A percentile compares a stretch with the other conserved stretches of the same genome.
These are phyloP conservation scores for Hortaea werneckii DNA, from an alignment of 2,329 filamentous ascomycete species.

Conservation along the genomic window DNA sequence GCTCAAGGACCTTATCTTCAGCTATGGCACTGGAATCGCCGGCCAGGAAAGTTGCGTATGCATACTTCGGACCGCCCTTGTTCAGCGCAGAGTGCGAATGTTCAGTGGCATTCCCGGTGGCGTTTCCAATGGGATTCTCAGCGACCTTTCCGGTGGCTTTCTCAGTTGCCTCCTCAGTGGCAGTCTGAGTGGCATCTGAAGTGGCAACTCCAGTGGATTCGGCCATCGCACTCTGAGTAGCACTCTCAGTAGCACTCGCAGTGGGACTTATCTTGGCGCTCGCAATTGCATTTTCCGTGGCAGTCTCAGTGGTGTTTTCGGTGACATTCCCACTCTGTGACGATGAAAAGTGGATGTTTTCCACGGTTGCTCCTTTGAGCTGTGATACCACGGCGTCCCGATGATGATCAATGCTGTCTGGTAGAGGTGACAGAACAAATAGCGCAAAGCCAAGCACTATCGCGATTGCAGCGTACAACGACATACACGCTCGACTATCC, in stretches of 20 bases:
- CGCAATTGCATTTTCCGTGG: neutral
- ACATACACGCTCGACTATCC: neutral
- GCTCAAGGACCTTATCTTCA: conserved; percentile 6
- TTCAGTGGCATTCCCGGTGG: too few relatives aligned
- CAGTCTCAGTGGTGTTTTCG: neutral
- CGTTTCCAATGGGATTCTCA: too few relatives aligned
- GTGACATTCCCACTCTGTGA: neutral
- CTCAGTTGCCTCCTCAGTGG: neutral
- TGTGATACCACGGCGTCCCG: conserved; percentile 1
- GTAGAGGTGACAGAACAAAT: conserved; percentile 1
- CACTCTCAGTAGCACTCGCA: too few relatives aligned
- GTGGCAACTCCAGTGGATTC: neutral
- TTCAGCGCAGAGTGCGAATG: neutral
- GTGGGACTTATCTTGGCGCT: too few relatives aligned
- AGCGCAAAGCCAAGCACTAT: conserved; percentile 1
- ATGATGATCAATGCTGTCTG: neutral
- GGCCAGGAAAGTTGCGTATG: conserved; percentile 22
- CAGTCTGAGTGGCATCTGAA: neutral
- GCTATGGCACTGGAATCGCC: conserved; percentile 6
- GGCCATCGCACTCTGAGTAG: too few relatives aligned
- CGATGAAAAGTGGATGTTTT: neutral
- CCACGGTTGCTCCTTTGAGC: neutral
- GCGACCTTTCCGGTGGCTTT: too few relatives aligned
- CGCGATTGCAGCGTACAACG: neutral
- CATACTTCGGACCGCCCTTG: conserved; percentile 10